These are phyloP conservation scores for Microdochium paspali DNA, from an alignment of 2,329 filamentous ascomycete species.

Conservation along the genomic window DNA sequence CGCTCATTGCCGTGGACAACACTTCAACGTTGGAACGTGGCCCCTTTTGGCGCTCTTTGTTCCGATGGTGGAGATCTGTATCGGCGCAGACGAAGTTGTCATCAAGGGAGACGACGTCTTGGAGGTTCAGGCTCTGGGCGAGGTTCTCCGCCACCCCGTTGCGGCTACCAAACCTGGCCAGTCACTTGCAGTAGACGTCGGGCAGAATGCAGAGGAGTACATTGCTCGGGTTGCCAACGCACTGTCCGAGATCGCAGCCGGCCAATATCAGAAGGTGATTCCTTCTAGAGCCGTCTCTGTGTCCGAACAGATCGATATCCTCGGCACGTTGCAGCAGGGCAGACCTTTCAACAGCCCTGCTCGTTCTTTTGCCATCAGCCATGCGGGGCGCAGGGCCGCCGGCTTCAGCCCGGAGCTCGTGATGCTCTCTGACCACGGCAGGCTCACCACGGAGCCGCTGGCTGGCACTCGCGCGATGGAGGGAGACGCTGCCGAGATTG, in stretches of 20 bases:
- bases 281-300: not conserved
- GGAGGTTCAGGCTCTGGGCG: not conserved
- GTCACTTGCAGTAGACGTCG: not conserved
- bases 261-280: not conserved
- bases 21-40: conserved; percentile 5
- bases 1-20: conserved; percentile 5
- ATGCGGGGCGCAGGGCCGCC: conserved; percentile 6
- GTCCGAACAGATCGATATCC: conserved; percentile 4
- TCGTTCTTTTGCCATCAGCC: conserved; percentile 2
- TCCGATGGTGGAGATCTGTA: not conserved
- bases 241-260: not conserved
- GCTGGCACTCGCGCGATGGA: conserved; percentile 6
- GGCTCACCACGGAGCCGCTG: conserved; percentile 7
- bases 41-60: conserved; percentile 2
- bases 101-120: not conserved
- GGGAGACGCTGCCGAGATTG: not conserved
- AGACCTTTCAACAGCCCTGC: conserved; percentile 6
- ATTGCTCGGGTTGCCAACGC: not conserved
- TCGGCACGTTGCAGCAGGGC: conserved; percentile 3
- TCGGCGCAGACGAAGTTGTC: not conserved
- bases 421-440: conserved; percentile 4
- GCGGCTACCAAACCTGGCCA: not conserved
- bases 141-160: not conserved
- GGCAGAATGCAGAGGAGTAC: not conserved
- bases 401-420: conserved; percentile 11